phyloP scores from a whole-genome alignment of 495 filamentous ascomycete species.

The Penicillium diatomitis region DNA sequence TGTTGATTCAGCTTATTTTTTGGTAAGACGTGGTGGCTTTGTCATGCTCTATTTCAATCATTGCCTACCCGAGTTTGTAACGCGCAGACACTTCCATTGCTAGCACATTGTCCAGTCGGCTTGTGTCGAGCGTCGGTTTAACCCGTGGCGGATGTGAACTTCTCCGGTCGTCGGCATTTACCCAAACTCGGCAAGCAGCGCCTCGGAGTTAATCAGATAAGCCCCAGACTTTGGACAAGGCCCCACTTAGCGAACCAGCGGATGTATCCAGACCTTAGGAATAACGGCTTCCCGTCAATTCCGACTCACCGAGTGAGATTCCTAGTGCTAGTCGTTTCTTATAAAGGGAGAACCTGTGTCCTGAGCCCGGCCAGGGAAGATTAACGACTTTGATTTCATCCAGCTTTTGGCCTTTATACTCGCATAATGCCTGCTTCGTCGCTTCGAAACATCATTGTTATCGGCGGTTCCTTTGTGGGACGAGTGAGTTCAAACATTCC shows the following conservation, averaged over 20 bases:
- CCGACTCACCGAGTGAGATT: too few species aligned
- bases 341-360: too few species aligned
- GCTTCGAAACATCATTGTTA: constrained; percentile 32
- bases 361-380: too few species aligned
- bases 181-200: constrained; percentile 2
- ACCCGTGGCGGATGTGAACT: constrained; percentile 7
- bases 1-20: too few species aligned
- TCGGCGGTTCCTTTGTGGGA: constrained; percentile 37
- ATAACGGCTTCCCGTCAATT: too few species aligned
- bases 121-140: not conserved
- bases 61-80: too few species aligned
- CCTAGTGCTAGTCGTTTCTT: too few species aligned
- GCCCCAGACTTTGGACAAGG: not conserved
- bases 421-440: constrained; percentile 12
- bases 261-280: too few species aligned
- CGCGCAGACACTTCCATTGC: too few species aligned
- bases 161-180: constrained; percentile 11
- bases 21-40: too few species aligned
- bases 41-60: too few species aligned
- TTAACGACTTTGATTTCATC: not conserved
- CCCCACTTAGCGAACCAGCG: too few species aligned
- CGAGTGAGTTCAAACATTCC: constrained; percentile 13
- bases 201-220: constrained; percentile 22
- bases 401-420: not conserved
- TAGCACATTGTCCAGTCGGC: not conserved